Evolutionary conservation across 2,329 filamentous ascomycete genomes (phyloP), one percentile per base, ranked within the genome.

Genomic region (Bipolaris bicolor): DNA sequence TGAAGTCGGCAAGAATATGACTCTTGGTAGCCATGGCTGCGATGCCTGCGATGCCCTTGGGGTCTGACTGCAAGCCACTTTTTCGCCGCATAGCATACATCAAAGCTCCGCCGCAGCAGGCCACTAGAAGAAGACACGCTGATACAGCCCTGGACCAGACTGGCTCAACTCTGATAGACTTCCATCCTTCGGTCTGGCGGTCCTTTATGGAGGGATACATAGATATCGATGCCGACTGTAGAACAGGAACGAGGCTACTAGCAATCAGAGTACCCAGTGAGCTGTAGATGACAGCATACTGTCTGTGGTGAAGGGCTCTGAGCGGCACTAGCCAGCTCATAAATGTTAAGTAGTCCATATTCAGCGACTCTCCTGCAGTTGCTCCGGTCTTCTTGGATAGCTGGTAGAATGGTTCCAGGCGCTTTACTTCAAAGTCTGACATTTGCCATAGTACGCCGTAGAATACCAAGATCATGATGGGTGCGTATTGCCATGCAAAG

Each of bases 1-100:
- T 86, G 69, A 92, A 91, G 69, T 92, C 89, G 75, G 86, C 87
- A 61, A 91, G 77, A 70, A 91, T 90, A 63, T 91, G 89, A 61
- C 84, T 87, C 59, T 86, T 85, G 2, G 90, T 89, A 9, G 89
- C 89, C 88, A 92, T 91, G 54, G 88, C 86, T 5, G 89, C 89
- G 36, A 91, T 81, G 1, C 89, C 89, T 1, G 89, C 88, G 49
- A 92, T 90, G 5, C 89, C 89, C 63, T 86, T 87, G 6, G 90
- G 88, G 68, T 91, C 87, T 5, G 85, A 84, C 3, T 86, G 74
- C 15, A 92, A 79, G 0, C 89, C 89, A 3, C 87, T 89, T 37
- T 84, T 86, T 20, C 89, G 81, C 15, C 80, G 83, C 41, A 91
- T 82, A 58, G 87, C 81, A 63, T 82, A 85, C 41, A 90, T 81